Percentiles rank a stretch among this genome's conserved stretches.
These are phyloP conservation scores for Arachnomyces sp. DNA, from an alignment of 2,329 filamentous ascomycete genomes.

Conservation along the genomic window DNA sequence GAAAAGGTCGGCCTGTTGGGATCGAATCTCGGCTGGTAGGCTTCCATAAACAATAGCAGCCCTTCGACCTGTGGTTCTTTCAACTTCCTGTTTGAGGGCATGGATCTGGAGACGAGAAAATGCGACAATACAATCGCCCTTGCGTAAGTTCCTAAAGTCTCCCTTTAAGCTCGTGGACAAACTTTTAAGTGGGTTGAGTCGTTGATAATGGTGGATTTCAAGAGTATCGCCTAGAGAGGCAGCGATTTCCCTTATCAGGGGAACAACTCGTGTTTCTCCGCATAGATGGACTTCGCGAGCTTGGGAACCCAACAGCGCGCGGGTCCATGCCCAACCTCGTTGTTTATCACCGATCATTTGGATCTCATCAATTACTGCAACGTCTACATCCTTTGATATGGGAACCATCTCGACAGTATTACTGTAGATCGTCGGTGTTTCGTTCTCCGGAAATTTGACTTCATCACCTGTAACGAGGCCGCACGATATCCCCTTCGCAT, in stretches of 20 bases:
- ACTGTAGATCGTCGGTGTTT: slow-evolving; percentile 56
- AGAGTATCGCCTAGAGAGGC: slow-evolving; percentile 74
- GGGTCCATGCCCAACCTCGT: slow-evolving; percentile 91
- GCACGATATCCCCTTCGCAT: slow-evolving; percentile 67
- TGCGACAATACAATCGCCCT: slow-evolving; percentile 83
- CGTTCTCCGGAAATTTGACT: slow-evolving; percentile 58
- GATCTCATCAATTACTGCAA: slow-evolving; percentile 96
- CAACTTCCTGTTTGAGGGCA: slow-evolving; percentile 68
- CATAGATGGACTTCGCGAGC: slow-evolving; percentile 89
- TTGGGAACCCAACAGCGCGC: slow-evolving; percentile 77
- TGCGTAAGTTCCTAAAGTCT: slow-evolving; percentile 60
- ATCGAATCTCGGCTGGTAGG: slow-evolving; percentile 84
- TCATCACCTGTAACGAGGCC: slow-evolving; percentile 89
- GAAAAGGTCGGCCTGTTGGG: slow-evolving; percentile 84
- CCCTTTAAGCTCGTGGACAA: slow-evolving; percentile 57
- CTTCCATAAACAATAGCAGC: slow-evolving; percentile 92
- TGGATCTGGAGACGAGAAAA: slow-evolving; percentile 83
- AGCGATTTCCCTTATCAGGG: slow-evolving; percentile 69
- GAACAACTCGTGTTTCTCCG: slow-evolving; percentile 76
- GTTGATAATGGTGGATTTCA: slow-evolving; percentile 72
- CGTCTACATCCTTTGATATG: slow-evolving; percentile 57
- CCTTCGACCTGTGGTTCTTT: slow-evolving; percentile 64
- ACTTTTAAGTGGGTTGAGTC: slow-evolving; percentile 68
- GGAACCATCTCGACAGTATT: slow-evolving; percentile 92
- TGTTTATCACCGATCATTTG: slow-evolving; percentile 83